phyloP scores from a whole-genome alignment of 2,329 filamentous ascomycete genomes.

The Metarhizium rileyi region DNA sequence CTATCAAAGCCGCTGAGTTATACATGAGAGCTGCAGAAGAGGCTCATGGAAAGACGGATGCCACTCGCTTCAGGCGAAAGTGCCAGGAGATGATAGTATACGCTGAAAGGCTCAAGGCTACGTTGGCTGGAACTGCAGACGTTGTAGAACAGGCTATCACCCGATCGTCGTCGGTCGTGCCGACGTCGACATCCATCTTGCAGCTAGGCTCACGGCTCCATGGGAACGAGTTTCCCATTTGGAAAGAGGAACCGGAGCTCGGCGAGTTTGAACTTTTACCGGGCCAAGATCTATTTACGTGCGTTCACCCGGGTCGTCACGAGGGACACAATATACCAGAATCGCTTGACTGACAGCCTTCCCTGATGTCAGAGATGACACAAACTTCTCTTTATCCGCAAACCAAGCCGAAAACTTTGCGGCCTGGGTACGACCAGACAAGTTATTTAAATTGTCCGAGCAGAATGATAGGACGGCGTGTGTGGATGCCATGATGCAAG shows the following conservation, averaged over 20 bases:
- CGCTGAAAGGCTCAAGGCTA: constrained; percentile 66
- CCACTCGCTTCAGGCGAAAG: constrained; percentile 54
- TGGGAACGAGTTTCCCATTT: constrained; percentile 75
- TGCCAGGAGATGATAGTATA: constrained; percentile 59
- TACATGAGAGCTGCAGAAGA: constrained; percentile 69
- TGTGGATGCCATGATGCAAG: constrained; percentile 43
- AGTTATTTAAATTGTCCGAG: constrained; percentile 39
- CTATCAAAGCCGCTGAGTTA: constrained; percentile 68
- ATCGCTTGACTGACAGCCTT: background rate
- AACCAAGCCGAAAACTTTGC: constrained; percentile 68
- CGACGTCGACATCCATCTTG: constrained; percentile 40
- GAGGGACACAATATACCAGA: background rate
- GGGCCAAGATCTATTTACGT: constrained; percentile 53
- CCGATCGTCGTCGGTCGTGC: background rate
- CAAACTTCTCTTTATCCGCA: constrained; percentile 61
- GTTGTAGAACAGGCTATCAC: background rate
- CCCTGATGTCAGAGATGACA: constrained; percentile 48
- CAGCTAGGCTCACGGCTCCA: constrained; percentile 71
- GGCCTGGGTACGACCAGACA: constrained; percentile 69
- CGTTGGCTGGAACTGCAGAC: constrained; percentile 6
- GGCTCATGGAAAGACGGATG: constrained; percentile 52
- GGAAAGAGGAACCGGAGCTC: constrained; percentile 54
- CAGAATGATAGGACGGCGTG: constrained; percentile 18
- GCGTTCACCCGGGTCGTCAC: constrained; percentile 20
- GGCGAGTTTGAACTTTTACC: constrained; percentile 49